These are phyloP conservation scores for Fraxinus floribunda DNA, from an alignment of 305 asterid genomes.

Conservation along the genomic window DNA sequence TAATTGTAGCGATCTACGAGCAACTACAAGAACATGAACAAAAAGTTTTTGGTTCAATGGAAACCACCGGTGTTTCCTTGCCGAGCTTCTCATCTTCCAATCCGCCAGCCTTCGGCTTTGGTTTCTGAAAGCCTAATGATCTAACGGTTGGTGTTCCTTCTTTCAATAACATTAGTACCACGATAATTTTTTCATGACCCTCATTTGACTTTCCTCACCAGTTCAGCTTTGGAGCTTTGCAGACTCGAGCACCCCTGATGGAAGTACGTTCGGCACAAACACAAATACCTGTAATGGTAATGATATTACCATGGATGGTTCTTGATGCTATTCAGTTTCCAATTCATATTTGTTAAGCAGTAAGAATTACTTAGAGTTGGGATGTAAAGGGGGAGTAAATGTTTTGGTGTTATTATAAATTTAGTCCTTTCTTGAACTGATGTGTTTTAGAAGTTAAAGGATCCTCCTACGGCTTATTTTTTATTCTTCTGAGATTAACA, in stretches of 20 bases:
- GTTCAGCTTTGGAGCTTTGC: constrained; percentile 76
- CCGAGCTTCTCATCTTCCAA: constrained; percentile 35
- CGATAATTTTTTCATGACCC: constrained; percentile 51
- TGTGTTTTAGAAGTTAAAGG: neutral
- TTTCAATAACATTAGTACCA: constrained; percentile 41
- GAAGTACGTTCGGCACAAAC: constrained; percentile 21
- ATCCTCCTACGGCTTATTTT: neutral
- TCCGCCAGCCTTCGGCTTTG: constrained; percentile 60
- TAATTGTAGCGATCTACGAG: constrained; percentile 31
- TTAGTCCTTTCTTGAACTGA: neutral
- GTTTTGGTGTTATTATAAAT: neutral
- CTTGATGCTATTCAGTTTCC: constrained; percentile 33
- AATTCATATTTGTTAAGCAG: neutral
- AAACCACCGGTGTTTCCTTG: constrained; percentile 27
- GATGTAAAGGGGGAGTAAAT: constrained; percentile 20
- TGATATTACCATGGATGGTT: constrained; percentile 71
- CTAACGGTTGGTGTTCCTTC: constrained; percentile 46
- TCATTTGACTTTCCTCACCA: constrained; percentile 47
- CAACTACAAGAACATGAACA: constrained; percentile 40
- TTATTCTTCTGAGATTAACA: neutral
- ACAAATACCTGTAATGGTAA: constrained; percentile 35
- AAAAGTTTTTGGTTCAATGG: constrained; percentile 37
- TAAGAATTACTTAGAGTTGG: constrained; percentile 14
- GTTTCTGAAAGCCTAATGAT: constrained; percentile 62
- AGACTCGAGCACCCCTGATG: constrained; percentile 31